A percentile compares a stretch with the other conserved stretches of the same genome.
phyloP scores from a whole-genome alignment of 169 alveolate genomes.

The Blepharisma undulans region DNA sequence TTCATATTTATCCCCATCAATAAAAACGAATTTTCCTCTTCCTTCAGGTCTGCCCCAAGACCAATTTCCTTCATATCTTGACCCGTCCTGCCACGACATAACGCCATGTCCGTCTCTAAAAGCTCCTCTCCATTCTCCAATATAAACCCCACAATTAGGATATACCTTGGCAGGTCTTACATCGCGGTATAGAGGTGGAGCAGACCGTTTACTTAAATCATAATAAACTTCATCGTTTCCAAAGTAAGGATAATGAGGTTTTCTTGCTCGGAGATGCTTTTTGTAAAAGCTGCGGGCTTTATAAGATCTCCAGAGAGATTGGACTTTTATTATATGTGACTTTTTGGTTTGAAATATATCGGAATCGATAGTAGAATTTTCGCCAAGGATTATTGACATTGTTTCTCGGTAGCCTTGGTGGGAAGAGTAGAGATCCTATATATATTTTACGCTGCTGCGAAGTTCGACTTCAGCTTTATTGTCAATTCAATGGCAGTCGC shows the following conservation, averaged over 20 bases:
- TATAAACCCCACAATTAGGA: conserved; percentile 46
- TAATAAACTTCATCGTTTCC: background rate
- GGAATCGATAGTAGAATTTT: background rate
- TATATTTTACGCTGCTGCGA: background rate
- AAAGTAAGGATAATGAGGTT: conserved; percentile 17
- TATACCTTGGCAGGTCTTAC: background rate
- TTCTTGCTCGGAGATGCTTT: background rate
- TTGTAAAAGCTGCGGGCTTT: background rate
- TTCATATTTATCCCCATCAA: conserved; percentile 43
- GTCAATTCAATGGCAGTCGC: background rate
- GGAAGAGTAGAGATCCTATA: background rate
- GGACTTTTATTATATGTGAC: background rate
- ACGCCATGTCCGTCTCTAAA: conserved; percentile 33
- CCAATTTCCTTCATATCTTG: conserved; percentile 65
- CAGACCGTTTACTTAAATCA: background rate
- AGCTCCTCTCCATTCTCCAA: conserved; percentile 36
- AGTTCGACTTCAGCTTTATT: background rate
- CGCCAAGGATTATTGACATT: background rate
- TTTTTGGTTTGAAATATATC: background rate
- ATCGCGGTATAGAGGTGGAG: background rate
- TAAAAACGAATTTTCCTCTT: conserved; percentile 60
- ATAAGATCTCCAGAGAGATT: background rate
- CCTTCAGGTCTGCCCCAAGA: conserved; percentile 59
- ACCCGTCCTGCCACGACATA: conserved; percentile 8
- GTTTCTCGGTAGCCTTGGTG: background rate